phyloP scores from a whole-genome alignment of 306 rosid species.

The Dryas octopetala region DNA sequence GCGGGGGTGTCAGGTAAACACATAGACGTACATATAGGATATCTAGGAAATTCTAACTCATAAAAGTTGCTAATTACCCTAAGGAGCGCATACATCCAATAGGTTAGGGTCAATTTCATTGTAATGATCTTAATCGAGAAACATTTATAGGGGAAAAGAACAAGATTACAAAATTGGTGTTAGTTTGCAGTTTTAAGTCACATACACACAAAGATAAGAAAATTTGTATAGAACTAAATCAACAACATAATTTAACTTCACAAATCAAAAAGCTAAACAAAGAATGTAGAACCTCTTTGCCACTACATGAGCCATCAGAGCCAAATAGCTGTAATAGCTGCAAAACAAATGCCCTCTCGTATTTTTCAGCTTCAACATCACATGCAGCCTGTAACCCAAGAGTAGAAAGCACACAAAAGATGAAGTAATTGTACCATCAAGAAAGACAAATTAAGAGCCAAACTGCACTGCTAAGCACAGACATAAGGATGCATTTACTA shows the following conservation, averaged over 20 bases:
- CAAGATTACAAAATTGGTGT: not conserved
- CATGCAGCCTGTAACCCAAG: conserved; percentile 62
- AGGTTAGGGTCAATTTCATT: not conserved
- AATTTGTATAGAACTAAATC: not conserved
- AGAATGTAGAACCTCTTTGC: conserved; percentile 64
- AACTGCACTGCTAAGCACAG: not conserved
- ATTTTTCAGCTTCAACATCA: conserved; percentile 63
- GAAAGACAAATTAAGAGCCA: not conserved
- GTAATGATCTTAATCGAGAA: not conserved
- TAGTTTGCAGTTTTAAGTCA: not conserved
- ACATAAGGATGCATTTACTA: too few species aligned
- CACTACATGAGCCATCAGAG: conserved; percentile 50
- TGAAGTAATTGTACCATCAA: not conserved
- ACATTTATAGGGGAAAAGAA: not conserved
- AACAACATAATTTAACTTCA: not conserved
- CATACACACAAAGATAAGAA: not conserved
- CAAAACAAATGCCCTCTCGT: conserved; percentile 84
- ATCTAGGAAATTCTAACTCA: not conserved
- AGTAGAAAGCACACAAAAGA: conserved; percentile 2
- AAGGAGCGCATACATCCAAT: not conserved
- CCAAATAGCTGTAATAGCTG: conserved; percentile 69
- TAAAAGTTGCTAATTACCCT: not conserved
- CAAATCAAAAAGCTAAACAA: not conserved
- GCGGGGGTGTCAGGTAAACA: not conserved
- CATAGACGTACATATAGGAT: not conserved